Evolutionary conservation across 345 rosid genomes (phyloP), one percentile per base, ranked within the genome.

Genomic region (Aquilaria sinensis): DNA sequence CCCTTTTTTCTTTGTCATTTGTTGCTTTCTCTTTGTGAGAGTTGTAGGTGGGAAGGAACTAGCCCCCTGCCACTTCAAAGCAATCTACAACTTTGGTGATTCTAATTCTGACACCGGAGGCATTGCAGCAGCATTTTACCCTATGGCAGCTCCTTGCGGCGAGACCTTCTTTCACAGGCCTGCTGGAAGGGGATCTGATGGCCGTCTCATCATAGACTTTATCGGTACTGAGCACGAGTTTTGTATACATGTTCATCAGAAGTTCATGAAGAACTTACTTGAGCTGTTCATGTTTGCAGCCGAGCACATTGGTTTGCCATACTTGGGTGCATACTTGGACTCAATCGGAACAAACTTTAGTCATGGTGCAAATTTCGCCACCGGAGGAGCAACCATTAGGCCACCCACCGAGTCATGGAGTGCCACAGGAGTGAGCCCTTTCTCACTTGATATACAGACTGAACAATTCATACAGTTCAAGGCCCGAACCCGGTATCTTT

Each of bases 281-380:
- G 8, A 37, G 43, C 4, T 12, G 53, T 57, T 57, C 11, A n/a
- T 37, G 48, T 6, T 12, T 67, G 65, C 68, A 80, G 84, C 75
- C 23, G 70, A 77, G 57, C 56, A 54, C 31, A n/a, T 81, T 51
- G 69, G 69, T 48, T 57, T 75, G n/a, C 82, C 82, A 0, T 71
- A 68, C 51, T 60, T 81, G 63, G 66, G 77, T 69, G 78, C 80
- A 11, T 80, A 72, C 60, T 61, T 80, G 51, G 73, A 77, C 30
- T 75, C 85, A 0, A 31, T 77, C 9, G 78, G 74, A 46, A 47
- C 74, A 65, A 80, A 66, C 53, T 80, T 77, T 58, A 67, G 66
- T 29, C 78, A 72, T 53, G 85, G 82, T 12, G 74, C 82, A 14
- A 80, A 72, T 52, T 80, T 74, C 66, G 81, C 78, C 2, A 75